Base-by-base conservation (phyloP, 1,284 basidiomycete species). In the Bjerkandera adusta region DNA sequence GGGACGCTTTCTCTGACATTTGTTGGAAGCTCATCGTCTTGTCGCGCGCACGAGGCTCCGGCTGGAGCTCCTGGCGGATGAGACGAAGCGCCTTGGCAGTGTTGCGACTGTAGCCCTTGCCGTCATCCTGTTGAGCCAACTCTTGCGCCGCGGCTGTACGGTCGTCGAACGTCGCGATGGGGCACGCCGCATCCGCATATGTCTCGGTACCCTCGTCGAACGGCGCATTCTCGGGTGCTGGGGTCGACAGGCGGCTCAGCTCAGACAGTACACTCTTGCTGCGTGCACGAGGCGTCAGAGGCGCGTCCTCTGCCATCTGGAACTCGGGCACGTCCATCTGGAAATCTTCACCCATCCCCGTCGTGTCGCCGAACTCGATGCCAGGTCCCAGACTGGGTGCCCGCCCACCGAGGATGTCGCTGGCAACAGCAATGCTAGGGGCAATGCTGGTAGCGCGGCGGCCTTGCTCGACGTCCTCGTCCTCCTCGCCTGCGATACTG, bases 1-100 rank as follows among this genome's bases (percentile, higher is more conserved):
- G 85, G 6, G 90, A 89, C 6, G 92, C 91, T 79, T 86, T 90
- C 57, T 83, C 72, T 2, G 88, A 76, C 69, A 89, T 79, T 58
- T 79, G 71, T 43, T 78, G 76, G 69, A 94, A 95, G 58, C 81
- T 85, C 55, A 92, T 66, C 4, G 71, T 68, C 65, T 81, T 84
- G 33, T 81, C 77, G 35, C 71, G 72, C 69, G 72, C 16, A 22
- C 69, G 72, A 13, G 68, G 58, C 5, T 47, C 54, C 10, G 80
- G 80, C 49, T 84, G 78, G 36, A 97, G 66, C 61, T 94, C 89
- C 53, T 77, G 76, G 44, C 91, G 78, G 50, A 97, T 74, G 49
- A 98, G 72, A n/a, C 79, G 75, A 46, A 97, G 72, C 0, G 95
- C 95, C 67, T 92, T 94, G 36, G 91, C 76, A 0, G 95, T 97